Percentiles rank a stretch among this genome's conserved stretches.
Conservation (phyloP, 192 early-diverging fungal species). For the Backusella tuberculispora region DNA sequence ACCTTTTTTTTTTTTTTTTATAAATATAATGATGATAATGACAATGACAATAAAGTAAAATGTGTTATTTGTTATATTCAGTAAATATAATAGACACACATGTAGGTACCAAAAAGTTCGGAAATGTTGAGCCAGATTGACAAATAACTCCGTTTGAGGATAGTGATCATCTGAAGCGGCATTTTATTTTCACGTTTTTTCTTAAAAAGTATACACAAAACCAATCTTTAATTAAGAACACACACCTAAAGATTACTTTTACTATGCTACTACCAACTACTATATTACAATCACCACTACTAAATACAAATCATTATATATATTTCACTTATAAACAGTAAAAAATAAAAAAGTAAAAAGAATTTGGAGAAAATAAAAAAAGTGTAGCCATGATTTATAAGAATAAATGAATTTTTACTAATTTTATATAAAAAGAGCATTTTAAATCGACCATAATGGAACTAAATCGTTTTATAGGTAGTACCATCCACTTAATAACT, state of each 20-base stretch:
- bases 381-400: neutral
- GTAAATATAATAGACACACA: neutral
- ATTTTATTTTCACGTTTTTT: slow-evolving; percentile 10
- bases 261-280: no score
- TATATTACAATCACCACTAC: no score
- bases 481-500: neutral
- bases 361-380: neutral
- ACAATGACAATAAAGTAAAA: no score
- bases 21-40: no score
- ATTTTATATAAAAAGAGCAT: slow-evolving; percentile 7
- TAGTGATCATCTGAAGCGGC: slow-evolving; percentile 7
- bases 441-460: slow-evolving; percentile 10
- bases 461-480: neutral
- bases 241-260: no score
- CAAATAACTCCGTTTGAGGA: neutral
- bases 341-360: neutral
- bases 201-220: neutral
- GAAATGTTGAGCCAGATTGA: slow-evolving; percentile 1
- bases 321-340: neutral
- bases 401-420: slow-evolving; percentile 12
- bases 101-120: neutral
- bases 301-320: no score
- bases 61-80: neutral
- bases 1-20: no score
- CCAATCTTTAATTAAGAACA: no score